Evolutionary conservation across 345 rosid genomes (phyloP).

Genomic region (Lumnitzera littorea): DNA sequence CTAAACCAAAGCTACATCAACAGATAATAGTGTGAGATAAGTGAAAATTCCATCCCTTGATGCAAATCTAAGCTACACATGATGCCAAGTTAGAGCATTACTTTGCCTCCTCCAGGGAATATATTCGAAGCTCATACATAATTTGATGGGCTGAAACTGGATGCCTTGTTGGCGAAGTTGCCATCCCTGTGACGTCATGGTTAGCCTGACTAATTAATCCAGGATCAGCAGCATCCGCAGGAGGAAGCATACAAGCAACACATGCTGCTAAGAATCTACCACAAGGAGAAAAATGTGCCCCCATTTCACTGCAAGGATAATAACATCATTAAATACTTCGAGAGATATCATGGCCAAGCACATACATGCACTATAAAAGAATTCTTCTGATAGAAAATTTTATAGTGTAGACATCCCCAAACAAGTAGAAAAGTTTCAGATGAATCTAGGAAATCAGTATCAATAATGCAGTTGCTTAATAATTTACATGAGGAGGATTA

Average conservation of each 20-base stretch:
- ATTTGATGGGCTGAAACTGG: slow-evolving; percentile 90
- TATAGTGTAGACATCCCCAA: no score
- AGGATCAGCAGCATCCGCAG: slow-evolving; percentile 67
- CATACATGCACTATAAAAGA: neutral
- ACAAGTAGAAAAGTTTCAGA: no score
- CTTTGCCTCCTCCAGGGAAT: slow-evolving; percentile 93
- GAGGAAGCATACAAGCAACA: slow-evolving; percentile 90
- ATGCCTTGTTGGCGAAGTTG: slow-evolving; percentile 93
- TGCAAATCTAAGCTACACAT: neutral
- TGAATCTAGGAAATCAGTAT: no score
- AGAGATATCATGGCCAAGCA: neutral
- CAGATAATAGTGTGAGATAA: slow-evolving; percentile 3
- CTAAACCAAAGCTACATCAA: slow-evolving; percentile 61
- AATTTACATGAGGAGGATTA: no score
- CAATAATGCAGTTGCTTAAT: no score
- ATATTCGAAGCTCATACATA: slow-evolving; percentile 93
- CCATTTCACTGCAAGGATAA: slow-evolving; percentile 83
- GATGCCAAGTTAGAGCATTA: slow-evolving; percentile 28
- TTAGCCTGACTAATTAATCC: slow-evolving; percentile 58
- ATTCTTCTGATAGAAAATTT: no score
- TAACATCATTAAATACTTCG: neutral
- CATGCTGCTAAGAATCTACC: slow-evolving; percentile 96
- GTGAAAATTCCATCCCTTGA: neutral
- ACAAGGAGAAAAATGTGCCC: slow-evolving; percentile 99
- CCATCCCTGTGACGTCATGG: slow-evolving; percentile 52